Conservation (phyloP, 176 grass and related monocot genomes). For the Themeda triandra region DNA sequence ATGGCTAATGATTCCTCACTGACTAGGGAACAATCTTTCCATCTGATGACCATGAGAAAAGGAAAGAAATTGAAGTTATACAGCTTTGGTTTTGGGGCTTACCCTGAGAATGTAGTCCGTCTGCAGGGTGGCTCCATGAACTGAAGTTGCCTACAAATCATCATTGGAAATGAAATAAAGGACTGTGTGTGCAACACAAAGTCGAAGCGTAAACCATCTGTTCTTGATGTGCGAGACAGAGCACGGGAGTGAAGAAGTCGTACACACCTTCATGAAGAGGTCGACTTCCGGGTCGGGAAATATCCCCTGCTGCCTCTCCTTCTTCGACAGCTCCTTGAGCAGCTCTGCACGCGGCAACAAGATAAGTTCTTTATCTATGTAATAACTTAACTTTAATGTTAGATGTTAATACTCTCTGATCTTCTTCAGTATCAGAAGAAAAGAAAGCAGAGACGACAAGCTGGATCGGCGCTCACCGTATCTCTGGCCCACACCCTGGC, state of each 20-base stretch:
- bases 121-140: constrained; percentile 90
- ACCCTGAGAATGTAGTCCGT: constrained; percentile 88
- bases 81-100: neutral
- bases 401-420: neutral
- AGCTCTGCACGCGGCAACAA: constrained; percentile 41
- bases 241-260: neutral
- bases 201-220: neutral
- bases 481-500: constrained; percentile 73
- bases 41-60: neutral
- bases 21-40: neutral
- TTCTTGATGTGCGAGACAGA: no score
- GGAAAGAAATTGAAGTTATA: no score
- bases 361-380: neutral
- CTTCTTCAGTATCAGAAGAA: neutral
- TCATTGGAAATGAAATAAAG: neutral
- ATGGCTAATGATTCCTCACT: no score
- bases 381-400: neutral
- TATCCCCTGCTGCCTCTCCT: constrained; percentile 75
- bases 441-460: neutral
- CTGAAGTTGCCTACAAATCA: constrained; percentile 62
- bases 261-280: constrained; percentile 89
- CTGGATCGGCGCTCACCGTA: constrained; percentile 30
- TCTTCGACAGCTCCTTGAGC: constrained; percentile 65
- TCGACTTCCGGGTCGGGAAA: constrained; percentile 84
- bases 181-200: neutral